Evolutionary conservation across 1,284 basidiomycete genomes (phyloP), one percentile per base, ranked within the genome.

Genomic region (Sporisorium reilianum): DNA sequence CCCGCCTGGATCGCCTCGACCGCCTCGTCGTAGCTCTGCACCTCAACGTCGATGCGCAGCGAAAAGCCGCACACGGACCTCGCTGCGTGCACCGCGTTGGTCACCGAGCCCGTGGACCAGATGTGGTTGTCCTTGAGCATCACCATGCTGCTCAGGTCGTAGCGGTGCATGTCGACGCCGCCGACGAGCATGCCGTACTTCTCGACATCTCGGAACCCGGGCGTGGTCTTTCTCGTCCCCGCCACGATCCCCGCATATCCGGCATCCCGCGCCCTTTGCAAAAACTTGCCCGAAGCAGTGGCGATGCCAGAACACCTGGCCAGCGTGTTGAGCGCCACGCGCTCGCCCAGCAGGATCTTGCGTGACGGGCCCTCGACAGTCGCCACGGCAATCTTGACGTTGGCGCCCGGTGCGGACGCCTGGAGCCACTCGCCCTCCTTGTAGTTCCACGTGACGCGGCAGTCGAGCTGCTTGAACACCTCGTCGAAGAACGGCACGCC

Each of bases 81-180:
- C 12, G 95, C 95, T 64, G 92, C 89, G 72, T 91, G 85, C 68
- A 99, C 91, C 1, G 96, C 96, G 48, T 90, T 87, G 0, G 93
- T 93, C 78, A 99, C 97, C 5, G 94, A 96, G 25, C 95, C 94
- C 28, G 91, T 93, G 8, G 94, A 95, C 95, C 95, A 98, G 83
- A 99, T 94, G 84, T 99, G 97, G 85, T 99, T 99, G 84, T 99
- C 96, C 86, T 99, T 99, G 81, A 99, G 90, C 96, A 99, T 99
- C 83, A 99, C 96, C 96, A 99, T 99, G 84, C 92, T 94, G 40
- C 93, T 95, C 34, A 99, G 88, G 86, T 98, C 95, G 82, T 97
- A 92, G n/a, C 97, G 89, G 87, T 99, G 97, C 20, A 93, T 88
- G 85, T 99, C 97, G 75, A 98, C 92, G 5, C 96, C 97, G 25